Evolutionary conservation across 371 early-diverging fungal species (phyloP), one percentile per base, ranked within the genome.

Genomic region (Smittium mucronatum): DNA sequence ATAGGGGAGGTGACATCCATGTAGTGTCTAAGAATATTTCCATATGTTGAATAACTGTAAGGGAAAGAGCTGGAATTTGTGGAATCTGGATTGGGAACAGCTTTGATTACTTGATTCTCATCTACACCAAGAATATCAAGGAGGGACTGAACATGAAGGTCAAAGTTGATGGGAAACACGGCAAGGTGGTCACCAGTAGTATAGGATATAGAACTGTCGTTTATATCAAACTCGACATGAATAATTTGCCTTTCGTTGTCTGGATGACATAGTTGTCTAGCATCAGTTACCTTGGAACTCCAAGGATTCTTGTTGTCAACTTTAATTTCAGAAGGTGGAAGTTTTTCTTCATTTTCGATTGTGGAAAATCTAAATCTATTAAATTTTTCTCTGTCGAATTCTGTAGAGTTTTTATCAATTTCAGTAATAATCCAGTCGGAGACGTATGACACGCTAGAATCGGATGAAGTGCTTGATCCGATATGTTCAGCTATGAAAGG

Each of bases 101-200:
- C 83, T 75, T 31, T 87, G 86, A 36, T 81, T 77, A 58, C 89
- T 74, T 1, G 85, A 83, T 2, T 77, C 75, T 69, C 92, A 91
- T 33, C 8, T 2, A 30, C 2, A 26, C 84, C 83, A 33, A 93
- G 81, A 1, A 85, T 84, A 1, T 73, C 57, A 26, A 89, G 88
- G 28, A 91, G 70, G 33, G 84, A 79, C 5, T 73, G 67, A 1
- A 95, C 92, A 70, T 92, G 88, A 36, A 78, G 77, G 30, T 89
- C 90, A 57, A 87, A 82, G 77, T 97, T 98, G 29, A 86, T 82
- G 0, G 97, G 91, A 86, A 88, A 95, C 63, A 98, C 82, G n/a
- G 93, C 97, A 68, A 95, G 82, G 73, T 98, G 97, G 74, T 98
- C 98, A 63, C 98, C 98, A 11, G 95, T 83, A 68, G 88, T 85